Evolutionary conservation across 305 asterid genomes (phyloP).

Genomic region (Solanum aculeatissimum): DNA sequence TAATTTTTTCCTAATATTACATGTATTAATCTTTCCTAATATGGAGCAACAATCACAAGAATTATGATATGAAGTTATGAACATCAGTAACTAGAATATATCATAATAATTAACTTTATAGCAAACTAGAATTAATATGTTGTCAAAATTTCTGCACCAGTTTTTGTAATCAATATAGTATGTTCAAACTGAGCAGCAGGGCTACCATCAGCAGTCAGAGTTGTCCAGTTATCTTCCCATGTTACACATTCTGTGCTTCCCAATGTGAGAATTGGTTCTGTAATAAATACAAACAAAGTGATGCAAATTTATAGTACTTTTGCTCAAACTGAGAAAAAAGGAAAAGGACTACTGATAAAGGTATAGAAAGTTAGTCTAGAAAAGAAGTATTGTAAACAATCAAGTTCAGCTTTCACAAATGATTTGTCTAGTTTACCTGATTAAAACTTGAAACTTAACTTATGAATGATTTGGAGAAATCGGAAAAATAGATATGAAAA

Average conservation of each 20-base stretch:
- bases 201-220: slow-evolving; percentile 88
- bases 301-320: background rate
- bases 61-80: background rate
- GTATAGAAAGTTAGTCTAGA: background rate
- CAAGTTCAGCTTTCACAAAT: background rate
- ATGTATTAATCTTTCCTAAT: background rate
- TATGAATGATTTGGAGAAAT: background rate
- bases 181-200: slow-evolving; percentile 98
- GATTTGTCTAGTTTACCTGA: background rate
- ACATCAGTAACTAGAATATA: background rate
- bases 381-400: background rate
- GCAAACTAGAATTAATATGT: slow-evolving; percentile 14
- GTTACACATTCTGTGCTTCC: slow-evolving; percentile 76
- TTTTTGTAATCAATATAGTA: slow-evolving; percentile 79
- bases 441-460: background rate
- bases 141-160: slow-evolving; percentile 85
- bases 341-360: background rate
- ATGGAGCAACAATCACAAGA: background rate
- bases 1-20: background rate
- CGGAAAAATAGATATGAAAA: background rate
- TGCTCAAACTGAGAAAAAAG: background rate
- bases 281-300: slow-evolving; percentile 1
- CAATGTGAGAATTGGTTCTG: slow-evolving; percentile 92
- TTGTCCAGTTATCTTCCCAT: slow-evolving; percentile 99
- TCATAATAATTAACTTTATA: background rate